These are phyloP conservation scores for Lepiota venenata DNA, from an alignment of 768 basidiomycete species.

Conservation along the genomic window DNA sequence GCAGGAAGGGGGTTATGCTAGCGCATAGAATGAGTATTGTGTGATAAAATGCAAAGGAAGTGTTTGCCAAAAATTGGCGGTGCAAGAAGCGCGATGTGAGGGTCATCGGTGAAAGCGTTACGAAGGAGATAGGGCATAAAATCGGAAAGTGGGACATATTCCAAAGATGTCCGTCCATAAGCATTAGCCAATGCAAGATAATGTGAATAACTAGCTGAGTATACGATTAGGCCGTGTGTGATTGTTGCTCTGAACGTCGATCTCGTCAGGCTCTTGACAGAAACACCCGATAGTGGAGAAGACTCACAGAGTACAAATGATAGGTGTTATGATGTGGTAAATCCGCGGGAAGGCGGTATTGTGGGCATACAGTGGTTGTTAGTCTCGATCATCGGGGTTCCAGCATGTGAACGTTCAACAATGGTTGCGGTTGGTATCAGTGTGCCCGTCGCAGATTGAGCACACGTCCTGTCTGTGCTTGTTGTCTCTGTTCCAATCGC, in stretches of 20 bases:
- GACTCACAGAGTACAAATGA: conserved; percentile 11
- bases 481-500: conserved; percentile 38
- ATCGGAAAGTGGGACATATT: neutral
- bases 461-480: conserved; percentile 38
- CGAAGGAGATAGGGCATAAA: neutral
- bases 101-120: neutral
- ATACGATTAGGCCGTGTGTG: neutral
- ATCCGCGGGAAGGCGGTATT: conserved; percentile 11
- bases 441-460: conserved; percentile 39
- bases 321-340: neutral
- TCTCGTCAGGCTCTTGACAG: neutral
- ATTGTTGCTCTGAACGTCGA: neutral
- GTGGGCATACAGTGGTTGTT: conserved; percentile 25
- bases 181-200: conserved; percentile 3
- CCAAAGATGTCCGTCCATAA: neutral
- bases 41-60: neutral
- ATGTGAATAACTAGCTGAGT: conserved; percentile 1
- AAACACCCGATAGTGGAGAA: neutral
- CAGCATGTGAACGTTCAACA: conserved; percentile 45
- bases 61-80: neutral
- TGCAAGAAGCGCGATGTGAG: neutral
- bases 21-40: neutral
- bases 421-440: conserved; percentile 44
- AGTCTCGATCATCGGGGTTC: conserved; percentile 36
- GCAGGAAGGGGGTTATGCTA: neutral